A percentile compares a stretch with the other conserved stretches of the same genome.
These are phyloP conservation scores for Jackrogersella multiformis DNA, from an alignment of 495 filamentous ascomycete genomes.

Conservation along the genomic window DNA sequence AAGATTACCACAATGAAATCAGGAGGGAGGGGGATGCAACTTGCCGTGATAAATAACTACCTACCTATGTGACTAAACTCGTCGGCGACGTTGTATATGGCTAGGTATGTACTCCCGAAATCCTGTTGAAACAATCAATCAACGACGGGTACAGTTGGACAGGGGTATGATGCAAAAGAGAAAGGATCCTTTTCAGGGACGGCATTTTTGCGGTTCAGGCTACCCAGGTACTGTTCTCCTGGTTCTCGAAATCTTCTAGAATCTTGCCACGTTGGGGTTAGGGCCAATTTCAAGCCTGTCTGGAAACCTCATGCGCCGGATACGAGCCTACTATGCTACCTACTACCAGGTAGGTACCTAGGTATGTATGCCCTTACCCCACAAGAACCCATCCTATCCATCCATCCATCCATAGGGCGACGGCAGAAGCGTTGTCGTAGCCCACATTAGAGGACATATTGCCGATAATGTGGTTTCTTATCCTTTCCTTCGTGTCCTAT, in stretches of 20 bases:
- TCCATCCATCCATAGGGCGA: constrained; percentile 35
- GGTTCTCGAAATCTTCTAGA: constrained; percentile 44
- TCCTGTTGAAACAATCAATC: too few species aligned
- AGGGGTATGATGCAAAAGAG: constrained; percentile 9
- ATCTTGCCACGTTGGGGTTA: constrained; percentile 28
- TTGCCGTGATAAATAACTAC: constrained; percentile 27
- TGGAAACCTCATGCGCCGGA: constrained; percentile 40
- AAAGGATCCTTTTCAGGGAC: not conserved
- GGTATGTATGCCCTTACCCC: constrained; percentile 22
- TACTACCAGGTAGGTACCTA: constrained; percentile 19
- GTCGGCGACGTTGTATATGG: constrained; percentile 2
- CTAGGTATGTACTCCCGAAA: too few species aligned
- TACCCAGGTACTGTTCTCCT: not conserved
- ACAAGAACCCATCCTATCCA: constrained; percentile 28
- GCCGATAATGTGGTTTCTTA: constrained; percentile 30
- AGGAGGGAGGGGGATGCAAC: constrained; percentile 20
- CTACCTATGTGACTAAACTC: not conserved
- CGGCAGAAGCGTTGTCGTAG: constrained; percentile 29
- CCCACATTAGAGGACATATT: constrained; percentile 22
- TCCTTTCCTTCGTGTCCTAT: constrained; percentile 33
- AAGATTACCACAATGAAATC: constrained; percentile 19
- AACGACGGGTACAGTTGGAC: too few species aligned
- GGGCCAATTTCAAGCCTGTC: constrained; percentile 37
- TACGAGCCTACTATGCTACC: too few species aligned
- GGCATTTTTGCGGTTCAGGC: not conserved